Percentiles rank a stretch among this genome's conserved stretches.
phyloP scores from a whole-genome alignment of 208 protist species.

The Wallacemonas rigidus region DNA sequence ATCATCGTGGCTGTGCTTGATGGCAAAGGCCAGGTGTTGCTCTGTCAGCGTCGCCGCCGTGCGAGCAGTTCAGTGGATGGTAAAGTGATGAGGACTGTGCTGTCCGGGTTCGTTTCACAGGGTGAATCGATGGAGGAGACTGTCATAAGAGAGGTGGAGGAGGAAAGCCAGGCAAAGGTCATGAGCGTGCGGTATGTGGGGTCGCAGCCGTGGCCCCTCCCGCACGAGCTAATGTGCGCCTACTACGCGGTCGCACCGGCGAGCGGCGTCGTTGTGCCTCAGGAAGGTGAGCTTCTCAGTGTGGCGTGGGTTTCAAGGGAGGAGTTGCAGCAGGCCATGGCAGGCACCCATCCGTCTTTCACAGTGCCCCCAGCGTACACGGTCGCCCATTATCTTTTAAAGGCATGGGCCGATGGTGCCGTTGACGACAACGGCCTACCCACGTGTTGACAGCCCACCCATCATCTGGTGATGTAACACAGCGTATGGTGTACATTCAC shows the following conservation, averaged over 20 bases:
- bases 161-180: slow-evolving; percentile 49
- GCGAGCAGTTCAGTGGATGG: slow-evolving; percentile 8
- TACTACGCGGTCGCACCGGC: slow-evolving; percentile 50
- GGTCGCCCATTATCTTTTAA: slow-evolving; percentile 39
- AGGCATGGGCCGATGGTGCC: slow-evolving; percentile 30
- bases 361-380: slow-evolving; percentile 34
- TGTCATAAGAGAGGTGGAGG: slow-evolving; percentile 55
- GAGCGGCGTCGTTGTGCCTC: slow-evolving; percentile 21
- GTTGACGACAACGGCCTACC: slow-evolving; percentile 19
- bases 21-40: slow-evolving; percentile 42
- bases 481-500: not conserved
- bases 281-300: slow-evolving; percentile 42
- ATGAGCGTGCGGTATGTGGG: slow-evolving; percentile 45
- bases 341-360: slow-evolving; percentile 36
- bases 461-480: not conserved
- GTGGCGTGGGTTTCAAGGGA: slow-evolving; percentile 53
- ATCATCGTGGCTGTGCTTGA: slow-evolving; percentile 54
- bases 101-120: slow-evolving; percentile 50
- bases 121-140: slow-evolving; percentile 58
- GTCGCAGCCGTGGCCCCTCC: slow-evolving; percentile 55
- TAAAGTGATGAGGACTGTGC: slow-evolving; percentile 33
- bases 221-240: slow-evolving; percentile 49
- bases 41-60: slow-evolving; percentile 36
- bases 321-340: slow-evolving; percentile 42
- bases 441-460: not conserved